Conservation (phyloP, 805 yeast genomes). For the Sporopachydermia quercuum region DNA sequence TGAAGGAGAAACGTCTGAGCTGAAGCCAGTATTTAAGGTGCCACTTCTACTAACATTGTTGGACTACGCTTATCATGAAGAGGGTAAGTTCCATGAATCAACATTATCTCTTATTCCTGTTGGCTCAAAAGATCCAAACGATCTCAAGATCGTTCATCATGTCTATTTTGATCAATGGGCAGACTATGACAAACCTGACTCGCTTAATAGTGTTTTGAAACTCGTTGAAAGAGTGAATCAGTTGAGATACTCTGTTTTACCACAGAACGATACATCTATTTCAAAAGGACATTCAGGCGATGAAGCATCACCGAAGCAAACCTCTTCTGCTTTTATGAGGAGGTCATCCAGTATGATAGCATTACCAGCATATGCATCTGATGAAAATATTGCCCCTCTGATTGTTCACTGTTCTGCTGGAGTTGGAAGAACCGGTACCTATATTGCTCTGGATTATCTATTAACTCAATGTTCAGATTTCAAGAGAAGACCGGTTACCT, state of each 20-base stretch:
- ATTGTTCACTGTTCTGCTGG: conserved; percentile 94
- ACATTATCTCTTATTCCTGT: conserved; percentile 18
- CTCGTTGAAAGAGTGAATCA: conserved; percentile 30
- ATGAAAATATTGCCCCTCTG: conserved; percentile 31
- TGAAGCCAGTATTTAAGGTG: conserved; percentile 9
- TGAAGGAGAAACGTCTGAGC: conserved; percentile 8
- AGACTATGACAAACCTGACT: conserved; percentile 55
- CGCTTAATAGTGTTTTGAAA: conserved; percentile 40
- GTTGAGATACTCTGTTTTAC: conserved; percentile 16
- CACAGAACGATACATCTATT: conserved; percentile 4
- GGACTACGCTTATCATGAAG: conserved; percentile 11
- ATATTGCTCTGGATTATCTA: conserved; percentile 51
- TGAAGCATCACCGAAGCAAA: conserved; percentile 15
- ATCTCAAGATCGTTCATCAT: conserved; percentile 35
- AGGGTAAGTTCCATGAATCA: conserved; percentile 23
- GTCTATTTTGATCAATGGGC: conserved; percentile 74
- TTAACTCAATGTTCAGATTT: conserved; percentile 5
- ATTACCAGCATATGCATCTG: neutral
- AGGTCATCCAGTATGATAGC: conserved; percentile 4
- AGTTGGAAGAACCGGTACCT: conserved; percentile 91
- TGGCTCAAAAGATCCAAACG: conserved; percentile 20
- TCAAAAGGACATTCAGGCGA: conserved; percentile 2
- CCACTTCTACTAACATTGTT: conserved; percentile 3
- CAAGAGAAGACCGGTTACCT: conserved; percentile 4
- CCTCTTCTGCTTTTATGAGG: conserved; percentile 7